These are phyloP conservation scores for Bruguiera sexangula DNA, from an alignment of 345 rosid genomes.

Conservation along the genomic window DNA sequence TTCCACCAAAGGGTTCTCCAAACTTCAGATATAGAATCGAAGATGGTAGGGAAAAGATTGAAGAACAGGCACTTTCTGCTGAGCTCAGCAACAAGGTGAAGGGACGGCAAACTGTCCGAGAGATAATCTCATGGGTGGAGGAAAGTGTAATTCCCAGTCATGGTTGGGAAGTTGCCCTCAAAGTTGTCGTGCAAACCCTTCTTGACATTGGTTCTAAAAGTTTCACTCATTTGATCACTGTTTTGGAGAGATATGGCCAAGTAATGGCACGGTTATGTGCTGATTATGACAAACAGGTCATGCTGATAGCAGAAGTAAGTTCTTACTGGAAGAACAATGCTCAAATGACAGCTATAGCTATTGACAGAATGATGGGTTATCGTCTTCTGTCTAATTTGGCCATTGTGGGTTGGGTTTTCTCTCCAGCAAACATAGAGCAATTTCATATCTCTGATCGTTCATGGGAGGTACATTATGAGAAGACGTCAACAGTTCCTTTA, in stretches of 20 bases:
- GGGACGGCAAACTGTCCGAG: slow-evolving; percentile 77
- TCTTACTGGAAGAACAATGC: slow-evolving; percentile 78
- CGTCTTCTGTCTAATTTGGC: slow-evolving; percentile 91
- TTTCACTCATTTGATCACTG: slow-evolving; percentile 92
- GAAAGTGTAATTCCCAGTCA: slow-evolving; percentile 67
- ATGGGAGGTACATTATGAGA: slow-evolving; percentile 71
- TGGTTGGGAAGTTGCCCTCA: slow-evolving; percentile 62
- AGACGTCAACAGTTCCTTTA: neutral
- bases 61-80: slow-evolving; percentile 59
- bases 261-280: slow-evolving; percentile 71
- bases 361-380: slow-evolving; percentile 99
- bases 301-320: slow-evolving; percentile 77
- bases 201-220: slow-evolving; percentile 96
- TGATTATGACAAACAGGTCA: slow-evolving; percentile 72
- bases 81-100: slow-evolving; percentile 82
- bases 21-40: slow-evolving; percentile 59
- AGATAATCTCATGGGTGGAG: slow-evolving; percentile 76
- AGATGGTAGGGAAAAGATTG: slow-evolving; percentile 69
- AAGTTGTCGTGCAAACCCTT: slow-evolving; percentile 75
- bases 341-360: slow-evolving; percentile 84
- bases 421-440: slow-evolving; percentile 64
- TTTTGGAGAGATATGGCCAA: slow-evolving; percentile 93
- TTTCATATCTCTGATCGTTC: slow-evolving; percentile 83
- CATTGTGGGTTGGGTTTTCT: slow-evolving; percentile 92
- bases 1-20: slow-evolving; percentile 80